Percentiles rank a stretch among this genome's conserved stretches.
phyloP scores from a whole-genome alignment of 306 rosid species.

The Dalbergia cultrata region DNA sequence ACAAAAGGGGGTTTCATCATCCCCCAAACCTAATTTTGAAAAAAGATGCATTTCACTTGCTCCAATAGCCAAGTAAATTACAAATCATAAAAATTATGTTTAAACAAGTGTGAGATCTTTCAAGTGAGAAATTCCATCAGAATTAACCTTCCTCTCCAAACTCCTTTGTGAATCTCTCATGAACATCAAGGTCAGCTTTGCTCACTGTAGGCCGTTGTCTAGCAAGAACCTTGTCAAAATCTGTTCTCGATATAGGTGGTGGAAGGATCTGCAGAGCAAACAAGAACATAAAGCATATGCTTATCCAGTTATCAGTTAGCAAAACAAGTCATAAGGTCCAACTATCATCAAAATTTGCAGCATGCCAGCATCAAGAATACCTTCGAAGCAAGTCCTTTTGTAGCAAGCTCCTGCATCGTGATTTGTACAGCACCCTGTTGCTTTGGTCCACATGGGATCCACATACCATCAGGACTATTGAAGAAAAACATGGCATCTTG shows the following conservation, averaged over 20 bases:
- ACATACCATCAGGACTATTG: conserved; percentile 69
- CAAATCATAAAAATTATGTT: conserved; percentile 52
- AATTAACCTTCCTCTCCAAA: conserved; percentile 98
- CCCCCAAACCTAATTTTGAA: conserved; percentile 42
- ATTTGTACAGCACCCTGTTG: conserved; percentile 77
- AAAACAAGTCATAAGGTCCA: neutral
- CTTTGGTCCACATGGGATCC: conserved; percentile 96
- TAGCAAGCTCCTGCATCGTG: conserved; percentile 89
- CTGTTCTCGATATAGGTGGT: conserved; percentile 84
- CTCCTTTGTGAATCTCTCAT: conserved; percentile 96
- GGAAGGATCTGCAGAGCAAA: conserved; percentile 83
- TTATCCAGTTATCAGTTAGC: neutral
- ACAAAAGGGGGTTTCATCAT: conserved; percentile 55
- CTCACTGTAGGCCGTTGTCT: conserved; percentile 98
- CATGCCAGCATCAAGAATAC: conserved; percentile 56
- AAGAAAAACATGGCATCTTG: conserved; percentile 98
- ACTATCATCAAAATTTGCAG: conserved; percentile 27
- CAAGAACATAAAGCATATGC: conserved; percentile 22
- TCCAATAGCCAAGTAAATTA: conserved; percentile 56
- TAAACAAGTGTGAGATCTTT: conserved; percentile 49
- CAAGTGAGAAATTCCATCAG: conserved; percentile 49
- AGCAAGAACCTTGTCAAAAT: conserved; percentile 98
- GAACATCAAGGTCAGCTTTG: conserved; percentile 86
- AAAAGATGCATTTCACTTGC: conserved; percentile 53
- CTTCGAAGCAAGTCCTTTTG: conserved; percentile 85